These are phyloP conservation scores for Cetraspora pellucida DNA, from an alignment of 192 early-diverging fungal genomes.

Conservation along the genomic window DNA sequence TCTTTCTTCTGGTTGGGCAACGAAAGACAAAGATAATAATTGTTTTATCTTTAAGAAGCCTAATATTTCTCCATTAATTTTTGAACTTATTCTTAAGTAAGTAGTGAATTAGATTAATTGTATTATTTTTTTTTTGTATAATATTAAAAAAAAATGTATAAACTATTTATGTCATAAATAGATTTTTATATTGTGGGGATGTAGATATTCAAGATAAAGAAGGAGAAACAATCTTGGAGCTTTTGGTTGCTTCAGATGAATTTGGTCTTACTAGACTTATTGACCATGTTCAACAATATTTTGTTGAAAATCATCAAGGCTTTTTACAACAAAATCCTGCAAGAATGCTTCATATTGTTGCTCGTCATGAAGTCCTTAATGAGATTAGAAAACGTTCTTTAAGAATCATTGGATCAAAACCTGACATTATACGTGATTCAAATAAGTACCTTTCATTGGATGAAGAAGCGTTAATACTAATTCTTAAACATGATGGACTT, in stretches of 20 bases:
- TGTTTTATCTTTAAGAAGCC: constrained; percentile 15
- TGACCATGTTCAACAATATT: too few relatives aligned
- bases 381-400: neutral
- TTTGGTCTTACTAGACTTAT: too few relatives aligned
- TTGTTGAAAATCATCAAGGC: too few relatives aligned
- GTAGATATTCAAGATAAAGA: too few relatives aligned
- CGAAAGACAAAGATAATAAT: neutral
- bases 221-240: too few relatives aligned
- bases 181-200: too few relatives aligned
- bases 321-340: too few relatives aligned
- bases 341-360: too few relatives aligned
- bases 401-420: neutral
- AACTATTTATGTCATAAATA: too few relatives aligned
- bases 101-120: neutral
- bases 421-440: neutral
- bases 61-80: neutral
- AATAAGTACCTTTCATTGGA: neutral
- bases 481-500: neutral
- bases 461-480: neutral
- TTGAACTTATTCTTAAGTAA: constrained; percentile 12
- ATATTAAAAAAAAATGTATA: too few relatives aligned
- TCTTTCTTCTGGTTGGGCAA: neutral
- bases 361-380: neutral
- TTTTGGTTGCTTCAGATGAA: too few relatives aligned
- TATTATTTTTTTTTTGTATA: too few relatives aligned